These are phyloP conservation scores for Akebia trifoliata DNA, from an alignment of 164 flowering plant genomes.

Conservation along the genomic window DNA sequence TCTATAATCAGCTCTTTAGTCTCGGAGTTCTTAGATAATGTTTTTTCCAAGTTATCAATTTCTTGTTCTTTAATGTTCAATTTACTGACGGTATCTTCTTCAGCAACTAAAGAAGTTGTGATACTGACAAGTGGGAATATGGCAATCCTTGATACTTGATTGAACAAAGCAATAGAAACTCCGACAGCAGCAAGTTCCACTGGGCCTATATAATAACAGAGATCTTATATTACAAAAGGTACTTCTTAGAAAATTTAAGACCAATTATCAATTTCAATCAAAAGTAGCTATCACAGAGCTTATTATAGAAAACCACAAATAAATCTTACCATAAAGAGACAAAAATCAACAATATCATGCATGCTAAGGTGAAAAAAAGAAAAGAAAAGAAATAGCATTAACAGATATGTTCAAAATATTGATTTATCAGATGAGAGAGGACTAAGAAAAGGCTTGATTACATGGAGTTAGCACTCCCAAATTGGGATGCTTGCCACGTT, in stretches of 20 bases:
- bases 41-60: constrained; percentile 15
- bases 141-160: constrained; percentile 52
- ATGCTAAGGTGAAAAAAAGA: too few relatives aligned
- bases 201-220: constrained; percentile 47
- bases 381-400: too few relatives aligned
- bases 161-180: constrained; percentile 53
- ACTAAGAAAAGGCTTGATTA: too few relatives aligned
- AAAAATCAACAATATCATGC: too few relatives aligned
- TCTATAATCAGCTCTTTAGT: constrained; percentile 27
- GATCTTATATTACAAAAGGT: background rate
- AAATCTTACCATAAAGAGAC: too few relatives aligned
- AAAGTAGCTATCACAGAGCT: background rate
- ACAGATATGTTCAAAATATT: too few relatives aligned
- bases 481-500: too few relatives aligned
- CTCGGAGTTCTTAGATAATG: constrained; percentile 20
- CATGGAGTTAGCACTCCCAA: too few relatives aligned
- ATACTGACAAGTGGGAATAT: constrained; percentile 62
- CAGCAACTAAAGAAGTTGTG: constrained; percentile 66
- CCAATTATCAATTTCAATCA: background rate
- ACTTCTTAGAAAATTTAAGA: background rate
- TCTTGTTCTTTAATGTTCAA: constrained; percentile 13
- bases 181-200: constrained; percentile 70
- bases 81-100: constrained; percentile 37
- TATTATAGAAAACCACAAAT: too few relatives aligned
- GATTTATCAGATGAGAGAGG: too few relatives aligned